Evolutionary conservation across 78 protist species (phyloP).

Genomic region (Anaeramoeba flamelloides): DNA sequence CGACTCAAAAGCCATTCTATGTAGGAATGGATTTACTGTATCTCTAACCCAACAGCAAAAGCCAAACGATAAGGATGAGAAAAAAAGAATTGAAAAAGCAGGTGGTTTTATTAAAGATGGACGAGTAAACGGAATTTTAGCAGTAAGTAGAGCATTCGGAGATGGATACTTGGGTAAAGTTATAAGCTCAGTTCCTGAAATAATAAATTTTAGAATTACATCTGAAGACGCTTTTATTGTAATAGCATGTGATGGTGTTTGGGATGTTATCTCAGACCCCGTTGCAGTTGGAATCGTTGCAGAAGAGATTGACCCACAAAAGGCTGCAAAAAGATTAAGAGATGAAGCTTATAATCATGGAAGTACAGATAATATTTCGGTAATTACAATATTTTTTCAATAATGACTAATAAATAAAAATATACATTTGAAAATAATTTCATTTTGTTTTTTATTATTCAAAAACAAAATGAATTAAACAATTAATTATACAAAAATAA

Average conservation of each 20-base stretch:
- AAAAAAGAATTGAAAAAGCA: background rate
- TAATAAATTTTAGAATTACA: background rate
- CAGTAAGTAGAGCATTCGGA: background rate
- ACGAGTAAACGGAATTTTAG: background rate
- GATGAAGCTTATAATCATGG: conserved; percentile 27
- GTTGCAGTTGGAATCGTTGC: conserved; percentile 32
- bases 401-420: no score
- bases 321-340: conserved; percentile 34
- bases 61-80: background rate
- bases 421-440: no score
- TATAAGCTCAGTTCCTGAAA: background rate
- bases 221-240: conserved; percentile 7
- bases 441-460: no score
- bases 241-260: conserved; percentile 55
- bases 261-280: conserved; percentile 45
- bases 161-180: background rate
- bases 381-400: conserved; percentile 26
- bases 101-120: background rate
- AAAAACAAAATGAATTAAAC: no score
- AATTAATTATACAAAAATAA: no score
- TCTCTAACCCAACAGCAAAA: background rate
- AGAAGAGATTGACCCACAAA: conserved; percentile 28
- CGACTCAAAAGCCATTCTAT: background rate
- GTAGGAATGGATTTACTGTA: background rate
- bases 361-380: conserved; percentile 44